Evolutionary conservation across 192 early-diverging fungal genomes (phyloP).

Genomic region (Backusella sp.): DNA sequence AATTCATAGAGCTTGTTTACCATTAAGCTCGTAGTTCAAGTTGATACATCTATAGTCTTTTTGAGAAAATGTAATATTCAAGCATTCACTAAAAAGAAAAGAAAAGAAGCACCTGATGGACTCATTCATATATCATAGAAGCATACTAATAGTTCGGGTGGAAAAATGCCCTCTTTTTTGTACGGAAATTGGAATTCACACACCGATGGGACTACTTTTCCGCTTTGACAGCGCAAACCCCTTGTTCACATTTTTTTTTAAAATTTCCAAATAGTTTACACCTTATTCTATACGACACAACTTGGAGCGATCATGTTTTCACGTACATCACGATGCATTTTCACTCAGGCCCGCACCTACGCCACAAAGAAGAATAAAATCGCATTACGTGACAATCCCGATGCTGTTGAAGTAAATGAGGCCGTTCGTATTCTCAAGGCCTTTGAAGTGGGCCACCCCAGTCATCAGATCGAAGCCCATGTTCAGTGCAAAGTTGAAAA

Average conservation of each 20-base stretch:
- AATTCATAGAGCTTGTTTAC: too few relatives aligned
- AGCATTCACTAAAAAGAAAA: too few relatives aligned
- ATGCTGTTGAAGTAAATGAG: constrained; percentile 44
- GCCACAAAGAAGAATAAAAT: constrained; percentile 26
- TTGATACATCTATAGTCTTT: too few relatives aligned
- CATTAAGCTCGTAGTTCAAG: too few relatives aligned
- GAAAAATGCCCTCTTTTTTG: too few relatives aligned
- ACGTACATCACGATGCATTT: constrained; percentile 13
- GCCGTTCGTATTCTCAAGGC: constrained; percentile 60
- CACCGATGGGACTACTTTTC: background rate
- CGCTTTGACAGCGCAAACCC: constrained; percentile 6
- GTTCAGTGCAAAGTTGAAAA: constrained; percentile 74
- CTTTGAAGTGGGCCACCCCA: constrained; percentile 64
- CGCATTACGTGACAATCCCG: constrained; percentile 33
- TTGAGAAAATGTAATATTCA: too few relatives aligned
- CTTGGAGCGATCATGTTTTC: constrained; percentile 3
- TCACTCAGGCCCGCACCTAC: constrained; percentile 13
- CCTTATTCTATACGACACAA: background rate
- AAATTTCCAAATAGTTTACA: background rate
- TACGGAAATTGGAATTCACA: too few relatives aligned
- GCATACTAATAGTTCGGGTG: too few relatives aligned
- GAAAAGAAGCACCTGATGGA: too few relatives aligned
- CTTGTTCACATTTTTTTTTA: background rate
- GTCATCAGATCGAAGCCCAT: constrained; percentile 64
- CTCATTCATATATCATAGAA: too few relatives aligned